Percentiles rank a stretch among this genome's conserved stretches.
Conservation (phyloP, 2,329 filamentous ascomycete genomes). For the Claviceps lovelessii region DNA sequence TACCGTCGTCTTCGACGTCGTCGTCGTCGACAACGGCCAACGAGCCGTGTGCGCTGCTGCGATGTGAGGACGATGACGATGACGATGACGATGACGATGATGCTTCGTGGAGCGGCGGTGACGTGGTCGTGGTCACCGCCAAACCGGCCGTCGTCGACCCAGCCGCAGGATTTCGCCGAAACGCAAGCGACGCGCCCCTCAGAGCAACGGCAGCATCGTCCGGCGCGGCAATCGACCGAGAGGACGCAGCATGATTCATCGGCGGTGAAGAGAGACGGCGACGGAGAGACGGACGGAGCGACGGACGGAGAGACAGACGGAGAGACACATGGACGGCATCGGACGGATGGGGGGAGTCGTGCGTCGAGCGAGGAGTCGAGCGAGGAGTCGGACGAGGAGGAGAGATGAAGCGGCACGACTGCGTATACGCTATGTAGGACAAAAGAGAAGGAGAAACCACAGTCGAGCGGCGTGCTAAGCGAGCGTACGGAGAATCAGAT, state of each 20-base stretch:
- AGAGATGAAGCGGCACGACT: too few species aligned
- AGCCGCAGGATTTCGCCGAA: slow-evolving; percentile 21
- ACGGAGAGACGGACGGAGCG: slow-evolving; percentile 1
- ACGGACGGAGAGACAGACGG: slow-evolving; percentile 2
- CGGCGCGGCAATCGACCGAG: slow-evolving; percentile 16
- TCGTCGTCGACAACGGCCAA: slow-evolving; percentile 19
- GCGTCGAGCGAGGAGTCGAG: not conserved
- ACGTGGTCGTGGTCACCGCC: too few species aligned
- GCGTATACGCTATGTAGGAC: too few species aligned
- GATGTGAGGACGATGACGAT: slow-evolving; percentile 1
- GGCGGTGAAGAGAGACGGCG: slow-evolving; percentile 9
- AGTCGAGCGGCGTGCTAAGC: too few species aligned
- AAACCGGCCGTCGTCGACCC: not conserved
- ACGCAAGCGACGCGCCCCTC: slow-evolving; percentile 41
- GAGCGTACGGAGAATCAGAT: too few species aligned
- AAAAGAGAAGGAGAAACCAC: too few species aligned
- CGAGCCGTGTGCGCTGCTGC: slow-evolving; percentile 13
- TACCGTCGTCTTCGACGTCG: slow-evolving; percentile 13
- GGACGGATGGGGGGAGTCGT: not conserved
- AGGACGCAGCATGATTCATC: slow-evolving; percentile 21
- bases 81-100: not conserved
- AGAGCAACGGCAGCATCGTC: slow-evolving; percentile 31
- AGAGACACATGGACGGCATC: slow-evolving; percentile 7
- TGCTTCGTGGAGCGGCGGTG: too few species aligned
- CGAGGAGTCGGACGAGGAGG: not conserved